These are phyloP conservation scores for Plasmodium inui DNA, from an alignment of 169 alveolate species.

Conservation along the genomic window DNA sequence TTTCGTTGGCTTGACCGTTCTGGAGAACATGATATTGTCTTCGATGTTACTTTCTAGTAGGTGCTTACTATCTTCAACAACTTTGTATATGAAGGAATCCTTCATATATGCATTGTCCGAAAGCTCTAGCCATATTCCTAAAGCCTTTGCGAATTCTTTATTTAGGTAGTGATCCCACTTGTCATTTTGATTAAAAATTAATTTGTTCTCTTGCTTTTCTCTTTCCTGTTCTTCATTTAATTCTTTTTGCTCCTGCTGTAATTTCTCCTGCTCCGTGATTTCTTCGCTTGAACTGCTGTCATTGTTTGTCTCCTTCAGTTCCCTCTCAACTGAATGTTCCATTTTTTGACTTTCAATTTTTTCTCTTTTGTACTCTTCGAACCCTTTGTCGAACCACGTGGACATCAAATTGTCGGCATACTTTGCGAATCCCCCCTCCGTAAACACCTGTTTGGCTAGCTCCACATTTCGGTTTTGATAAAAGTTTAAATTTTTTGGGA, in stretches of 20 bases:
- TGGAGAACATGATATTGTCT: constrained; percentile 80
- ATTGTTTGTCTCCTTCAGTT: not conserved
- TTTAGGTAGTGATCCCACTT: constrained; percentile 85
- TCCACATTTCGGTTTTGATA: not conserved
- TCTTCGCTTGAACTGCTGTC: not conserved
- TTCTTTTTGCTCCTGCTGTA: constrained; percentile 22
- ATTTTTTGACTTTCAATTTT: constrained; percentile 39
- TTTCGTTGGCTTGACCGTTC: constrained; percentile 81
- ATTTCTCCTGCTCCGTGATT: not conserved
- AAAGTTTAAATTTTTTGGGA: not conserved
- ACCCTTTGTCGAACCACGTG: constrained; percentile 59
- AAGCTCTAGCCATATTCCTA: constrained; percentile 78
- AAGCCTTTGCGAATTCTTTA: constrained; percentile 76
- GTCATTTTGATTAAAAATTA: constrained; percentile 78
- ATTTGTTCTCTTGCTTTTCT: constrained; percentile 54
- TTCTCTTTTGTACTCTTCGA: constrained; percentile 64
- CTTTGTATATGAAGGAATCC: constrained; percentile 59
- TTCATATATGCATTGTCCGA: constrained; percentile 46
- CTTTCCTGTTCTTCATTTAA: constrained; percentile 22
- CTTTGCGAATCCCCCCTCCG: constrained; percentile 51
- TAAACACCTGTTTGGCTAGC: constrained; percentile 36
- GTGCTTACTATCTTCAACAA: constrained; percentile 82
- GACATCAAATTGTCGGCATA: constrained; percentile 71
- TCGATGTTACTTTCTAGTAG: constrained; percentile 82
- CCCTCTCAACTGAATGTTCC: constrained; percentile 30